Evolutionary conservation across 129 eudicot genomes (phyloP).

Genomic region (Calendula officinalis): DNA sequence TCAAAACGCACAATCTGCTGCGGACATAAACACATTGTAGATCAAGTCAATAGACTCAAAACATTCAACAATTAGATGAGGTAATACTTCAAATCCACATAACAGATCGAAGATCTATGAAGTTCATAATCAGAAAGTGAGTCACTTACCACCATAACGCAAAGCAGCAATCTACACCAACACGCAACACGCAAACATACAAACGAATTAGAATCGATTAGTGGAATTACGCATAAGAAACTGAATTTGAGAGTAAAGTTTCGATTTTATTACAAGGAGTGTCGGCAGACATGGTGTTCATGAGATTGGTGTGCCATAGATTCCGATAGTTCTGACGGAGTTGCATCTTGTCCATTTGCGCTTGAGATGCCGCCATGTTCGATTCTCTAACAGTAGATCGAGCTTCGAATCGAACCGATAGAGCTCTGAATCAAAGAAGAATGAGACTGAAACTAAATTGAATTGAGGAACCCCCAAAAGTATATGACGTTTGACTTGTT

Average conservation of each 20-base stretch:
- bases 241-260: conserved; percentile 6
- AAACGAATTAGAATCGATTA: conserved; percentile 14
- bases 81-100: background rate
- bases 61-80: background rate
- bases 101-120: conserved; percentile 17
- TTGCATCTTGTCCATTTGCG: conserved; percentile 70
- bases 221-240: background rate
- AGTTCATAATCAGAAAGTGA: background rate
- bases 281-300: conserved; percentile 59
- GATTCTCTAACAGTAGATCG: conserved; percentile 9
- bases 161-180: conserved; percentile 77
- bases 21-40: conserved; percentile 1
- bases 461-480: conserved; percentile 1
- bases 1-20: background rate
- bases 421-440: conserved; percentile 7
- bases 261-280: conserved; percentile 60
- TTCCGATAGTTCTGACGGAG: conserved; percentile 81
- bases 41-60: background rate
- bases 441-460: conserved; percentile 8
- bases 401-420: conserved; percentile 7
- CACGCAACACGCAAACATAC: conserved; percentile 5
- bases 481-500: conserved; percentile 14
- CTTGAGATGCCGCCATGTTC: conserved; percentile 47
- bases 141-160: conserved; percentile 67
- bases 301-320: conserved; percentile 91